A percentile compares a stretch with the other conserved stretches of the same genome.
phyloP scores from a whole-genome alignment of 1,139 yeast species.

The Hansenula lynferdii region DNA sequence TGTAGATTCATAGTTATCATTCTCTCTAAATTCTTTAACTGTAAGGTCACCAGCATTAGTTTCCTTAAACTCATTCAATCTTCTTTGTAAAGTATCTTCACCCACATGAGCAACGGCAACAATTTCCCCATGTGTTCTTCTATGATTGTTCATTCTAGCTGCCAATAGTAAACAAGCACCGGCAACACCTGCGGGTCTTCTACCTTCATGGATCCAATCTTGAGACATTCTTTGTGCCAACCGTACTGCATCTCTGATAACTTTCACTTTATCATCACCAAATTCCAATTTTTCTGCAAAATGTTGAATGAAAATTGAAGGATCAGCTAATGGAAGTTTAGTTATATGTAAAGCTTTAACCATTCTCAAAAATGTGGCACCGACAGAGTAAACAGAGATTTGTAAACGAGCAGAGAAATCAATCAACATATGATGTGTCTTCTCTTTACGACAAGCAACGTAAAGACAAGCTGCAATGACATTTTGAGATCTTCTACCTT shows the following conservation, averaged over 20 bases:
- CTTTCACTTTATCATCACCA: slow-evolving; percentile 65
- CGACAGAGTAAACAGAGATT: slow-evolving; percentile 89
- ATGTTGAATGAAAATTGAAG: slow-evolving; percentile 88
- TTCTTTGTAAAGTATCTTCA: slow-evolving; percentile 84
- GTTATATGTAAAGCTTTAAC: slow-evolving; percentile 76
- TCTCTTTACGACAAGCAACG: slow-evolving; percentile 87
- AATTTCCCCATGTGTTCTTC: slow-evolving; percentile 89
- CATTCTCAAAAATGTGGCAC: slow-evolving; percentile 91
- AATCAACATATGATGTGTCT: slow-evolving; percentile 91
- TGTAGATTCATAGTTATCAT: slow-evolving; percentile 26
- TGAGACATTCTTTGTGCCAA: slow-evolving; percentile 87
- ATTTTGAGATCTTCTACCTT: slow-evolving; percentile 91
- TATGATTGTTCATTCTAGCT: slow-evolving; percentile 91
- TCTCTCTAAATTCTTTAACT: slow-evolving; percentile 63
- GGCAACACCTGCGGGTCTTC: slow-evolving; percentile 98
- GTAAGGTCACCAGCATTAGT: slow-evolving; percentile 75
- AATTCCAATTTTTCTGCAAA: slow-evolving; percentile 86
- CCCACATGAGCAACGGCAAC: slow-evolving; percentile 96
- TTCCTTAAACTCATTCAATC: slow-evolving; percentile 80
- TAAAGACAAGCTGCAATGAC: slow-evolving; percentile 94
- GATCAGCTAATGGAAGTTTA: slow-evolving; percentile 84
- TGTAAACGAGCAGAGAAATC: slow-evolving; percentile 89
- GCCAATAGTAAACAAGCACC: slow-evolving; percentile 95
- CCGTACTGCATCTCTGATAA: slow-evolving; percentile 80
- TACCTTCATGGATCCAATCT: slow-evolving; percentile 95